Percentiles rank a stretch among this genome's conserved stretches.
Conservation (phyloP, 352 stramenopile species). For the Phytophthora agathidicida region DNA sequence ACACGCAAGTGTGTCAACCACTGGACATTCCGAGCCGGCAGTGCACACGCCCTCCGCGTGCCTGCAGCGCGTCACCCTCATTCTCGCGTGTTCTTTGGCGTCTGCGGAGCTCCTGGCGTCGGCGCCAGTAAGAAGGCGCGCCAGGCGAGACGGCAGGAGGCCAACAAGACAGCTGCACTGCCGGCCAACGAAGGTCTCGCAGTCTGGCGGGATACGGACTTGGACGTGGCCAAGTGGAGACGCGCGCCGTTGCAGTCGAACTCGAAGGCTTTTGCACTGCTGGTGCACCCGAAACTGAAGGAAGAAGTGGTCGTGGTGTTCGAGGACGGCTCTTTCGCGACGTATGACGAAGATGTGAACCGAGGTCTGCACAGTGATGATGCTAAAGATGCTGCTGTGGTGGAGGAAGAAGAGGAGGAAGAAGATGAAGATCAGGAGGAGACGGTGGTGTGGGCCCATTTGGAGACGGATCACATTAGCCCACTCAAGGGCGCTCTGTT, state of each 20-base stretch:
- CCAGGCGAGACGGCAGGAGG: conserved; percentile 39
- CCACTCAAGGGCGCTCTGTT: conserved; percentile 66
- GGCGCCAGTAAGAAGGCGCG: conserved; percentile 50
- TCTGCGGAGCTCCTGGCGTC: conserved; percentile 47
- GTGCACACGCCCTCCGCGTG: conserved; percentile 51
- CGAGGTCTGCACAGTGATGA: conserved; percentile 52
- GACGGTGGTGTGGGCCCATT: conserved; percentile 55
- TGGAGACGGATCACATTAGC: conserved; percentile 63
- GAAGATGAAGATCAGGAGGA: conserved; percentile 23
- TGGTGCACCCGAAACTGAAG: conserved; percentile 66
- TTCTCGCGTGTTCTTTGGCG: conserved; percentile 62
- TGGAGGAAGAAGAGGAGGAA: conserved; percentile 25
- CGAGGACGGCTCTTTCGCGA: conserved; percentile 60
- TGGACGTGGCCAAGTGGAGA: conserved; percentile 72
- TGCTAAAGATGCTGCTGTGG: conserved; percentile 27
- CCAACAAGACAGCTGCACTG: conserved; percentile 30
- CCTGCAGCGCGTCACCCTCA: conserved; percentile 59
- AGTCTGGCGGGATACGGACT: conserved; percentile 65
- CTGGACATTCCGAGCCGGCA: conserved; percentile 72
- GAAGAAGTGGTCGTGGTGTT: conserved; percentile 75
- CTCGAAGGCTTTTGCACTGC: conserved; percentile 44
- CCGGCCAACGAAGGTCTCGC: conserved; percentile 53
- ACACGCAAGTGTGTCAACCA: conserved; percentile 78
- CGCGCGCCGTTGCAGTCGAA: conserved; percentile 40
- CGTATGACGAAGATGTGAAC: conserved; percentile 59